Base-by-base conservation (phyloP, 768 basidiomycete genomes). In the Tricholoma saponaceum region DNA sequence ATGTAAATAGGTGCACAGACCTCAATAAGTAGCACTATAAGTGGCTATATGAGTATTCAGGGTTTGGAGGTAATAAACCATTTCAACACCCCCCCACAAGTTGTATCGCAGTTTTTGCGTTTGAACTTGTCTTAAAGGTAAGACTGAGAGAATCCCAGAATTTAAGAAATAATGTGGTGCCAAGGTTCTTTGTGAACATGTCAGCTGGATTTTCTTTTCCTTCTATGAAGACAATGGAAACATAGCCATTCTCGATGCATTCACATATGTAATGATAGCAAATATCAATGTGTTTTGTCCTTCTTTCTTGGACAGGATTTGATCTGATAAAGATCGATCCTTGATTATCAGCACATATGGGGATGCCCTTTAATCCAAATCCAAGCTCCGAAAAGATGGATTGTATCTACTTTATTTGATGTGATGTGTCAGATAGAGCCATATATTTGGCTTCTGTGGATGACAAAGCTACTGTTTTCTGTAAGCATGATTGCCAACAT, bases 401-500 rank as follows among this genome's bases (percentile, higher is more conserved):
- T 5, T 56, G 33, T 52, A 74, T 62, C 73, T 71, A 76, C 1
- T 66, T 33, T 0, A 63, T 56, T 44, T 74, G 65, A 30, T 66
- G 56, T 14, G 62, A 57, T 6, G 69, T 66, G 6, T 68, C 49
- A 0, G 58, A n/a, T n/a, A n/a, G n/a, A n/a, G n/a, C n/a, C n/a
- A n/a, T n/a, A n/a, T n/a, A n/a, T n/a, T n/a, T n/a, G n/a, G n/a
- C n/a, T n/a, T n/a, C n/a, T n/a, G n/a, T n/a, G n/a, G n/a, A n/a
- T n/a, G n/a, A n/a, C n/a, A n/a, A n/a, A n/a, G n/a, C n/a, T n/a
- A n/a, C n/a, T n/a, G n/a, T n/a, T n/a, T n/a, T n/a, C n/a, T n/a
- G n/a, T n/a, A n/a, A n/a, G n/a, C n/a, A n/a, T n/a, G n/a, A n/a
- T n/a, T n/a, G n/a, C n/a, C n/a, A n/a, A n/a, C n/a, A n/a, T n/a